A percentile compares a stretch with the other conserved stretches of the same genome.
Conservation (phyloP, 768 basidiomycete genomes). For the Tulasnella sp. region DNA sequence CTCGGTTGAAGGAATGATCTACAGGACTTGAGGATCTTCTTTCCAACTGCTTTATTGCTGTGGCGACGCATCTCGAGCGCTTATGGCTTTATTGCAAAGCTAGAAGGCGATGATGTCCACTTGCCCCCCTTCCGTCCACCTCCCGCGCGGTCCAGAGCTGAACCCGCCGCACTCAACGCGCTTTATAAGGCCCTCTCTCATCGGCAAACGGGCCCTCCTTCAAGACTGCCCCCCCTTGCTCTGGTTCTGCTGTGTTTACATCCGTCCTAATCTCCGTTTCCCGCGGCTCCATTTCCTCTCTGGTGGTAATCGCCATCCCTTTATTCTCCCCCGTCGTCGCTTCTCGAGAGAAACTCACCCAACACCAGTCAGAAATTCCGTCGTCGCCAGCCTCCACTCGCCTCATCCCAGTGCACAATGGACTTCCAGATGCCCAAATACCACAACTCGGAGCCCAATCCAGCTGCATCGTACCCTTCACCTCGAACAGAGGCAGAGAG, state of each 20-base stretch:
- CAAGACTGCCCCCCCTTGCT: neutral
- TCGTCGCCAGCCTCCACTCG: neutral
- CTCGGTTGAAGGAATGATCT: neutral
- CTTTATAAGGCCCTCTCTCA: neutral
- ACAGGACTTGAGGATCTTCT: neutral
- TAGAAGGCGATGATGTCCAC: neutral
- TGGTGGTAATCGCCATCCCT: constrained; percentile 19
- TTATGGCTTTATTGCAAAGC: neutral
- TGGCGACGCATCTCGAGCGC: neutral
- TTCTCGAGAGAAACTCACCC: constrained; percentile 11
- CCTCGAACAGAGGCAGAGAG: constrained; percentile 15
- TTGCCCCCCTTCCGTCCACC: constrained; percentile 10
- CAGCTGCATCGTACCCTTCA: constrained; percentile 21
- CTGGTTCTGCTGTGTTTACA: neutral
- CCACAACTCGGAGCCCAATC: neutral
- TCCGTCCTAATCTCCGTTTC: constrained; percentile 7
- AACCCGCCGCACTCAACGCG: neutral
- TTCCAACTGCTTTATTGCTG: constrained; percentile 1
- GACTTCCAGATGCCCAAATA: constrained; percentile 11
- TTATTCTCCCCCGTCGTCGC: constrained; percentile 15
- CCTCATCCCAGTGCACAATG: constrained; percentile 1
- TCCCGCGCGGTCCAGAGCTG: neutral
- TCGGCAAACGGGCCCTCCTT: neutral
- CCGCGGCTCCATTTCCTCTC: constrained; percentile 21
- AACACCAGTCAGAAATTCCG: neutral